Conservation (phyloP, 305 asterid genomes). For the Fraxinus greggii region DNA sequence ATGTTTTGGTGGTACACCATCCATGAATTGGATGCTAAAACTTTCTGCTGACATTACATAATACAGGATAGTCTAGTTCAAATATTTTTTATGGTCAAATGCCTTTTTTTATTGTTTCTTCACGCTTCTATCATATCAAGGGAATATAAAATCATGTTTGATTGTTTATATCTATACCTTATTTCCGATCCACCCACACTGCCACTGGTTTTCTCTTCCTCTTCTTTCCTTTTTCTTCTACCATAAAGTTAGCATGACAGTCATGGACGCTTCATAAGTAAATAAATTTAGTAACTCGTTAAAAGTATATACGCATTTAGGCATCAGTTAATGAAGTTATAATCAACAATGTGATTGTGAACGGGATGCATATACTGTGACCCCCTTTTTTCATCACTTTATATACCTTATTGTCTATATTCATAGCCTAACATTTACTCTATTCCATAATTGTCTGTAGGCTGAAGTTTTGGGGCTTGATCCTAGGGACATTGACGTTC, state of each 20-base stretch:
- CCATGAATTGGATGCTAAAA: neutral
- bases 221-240: neutral
- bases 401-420: neutral
- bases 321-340: neutral
- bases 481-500: slow-evolving; percentile 91
- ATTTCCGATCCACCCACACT: neutral
- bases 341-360: neutral
- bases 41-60: neutral
- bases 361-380: neutral
- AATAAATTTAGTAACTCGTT: neutral
- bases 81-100: neutral
- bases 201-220: neutral
- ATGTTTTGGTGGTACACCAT: neutral
- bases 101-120: neutral
- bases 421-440: neutral
- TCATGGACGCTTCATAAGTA: neutral
- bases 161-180: neutral
- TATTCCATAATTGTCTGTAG: slow-evolving; percentile 31
- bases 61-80: neutral
- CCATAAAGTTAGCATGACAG: neutral
- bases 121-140: neutral
- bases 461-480: slow-evolving; percentile 94
- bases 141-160: neutral
- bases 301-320: neutral
- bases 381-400: neutral